Conservation (phyloP, 1,139 yeast genomes). For the Lodderomyces parapsilosis region DNA sequence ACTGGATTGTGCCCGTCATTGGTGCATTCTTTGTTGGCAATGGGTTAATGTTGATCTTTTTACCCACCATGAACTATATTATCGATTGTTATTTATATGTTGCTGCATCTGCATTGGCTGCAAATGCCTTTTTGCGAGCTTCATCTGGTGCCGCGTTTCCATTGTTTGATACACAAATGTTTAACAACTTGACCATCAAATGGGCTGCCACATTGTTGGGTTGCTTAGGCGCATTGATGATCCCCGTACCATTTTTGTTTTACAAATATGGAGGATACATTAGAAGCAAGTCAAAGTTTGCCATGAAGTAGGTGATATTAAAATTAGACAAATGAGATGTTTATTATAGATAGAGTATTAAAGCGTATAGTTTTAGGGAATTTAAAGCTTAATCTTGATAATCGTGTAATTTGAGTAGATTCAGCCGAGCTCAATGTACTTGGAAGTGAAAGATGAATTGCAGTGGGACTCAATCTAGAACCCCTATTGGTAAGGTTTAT, state of each 20-base stretch:
- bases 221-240: constrained; percentile 56
- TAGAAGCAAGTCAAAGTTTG: constrained; percentile 62
- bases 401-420: no score
- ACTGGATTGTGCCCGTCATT: constrained; percentile 82
- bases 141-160: constrained; percentile 54
- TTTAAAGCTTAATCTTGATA: no score
- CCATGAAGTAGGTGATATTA: constrained; percentile 32
- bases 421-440: no score
- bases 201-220: constrained; percentile 87
- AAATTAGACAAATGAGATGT: neutral
- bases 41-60: constrained; percentile 73
- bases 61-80: constrained; percentile 75
- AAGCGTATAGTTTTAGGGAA: neutral
- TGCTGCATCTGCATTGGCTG: constrained; percentile 92
- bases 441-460: no score
- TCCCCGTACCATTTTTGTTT: constrained; percentile 76
- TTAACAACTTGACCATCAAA: constrained; percentile 66
- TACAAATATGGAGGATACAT: constrained; percentile 55
- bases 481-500: no score
- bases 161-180: constrained; percentile 63
- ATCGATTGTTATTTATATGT: constrained; percentile 70
- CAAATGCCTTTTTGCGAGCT: constrained; percentile 73
- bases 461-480: no score
- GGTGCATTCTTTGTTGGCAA: constrained; percentile 73
- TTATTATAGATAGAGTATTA: neutral